Evolutionary conservation across 1,284 basidiomycete species (phyloP), one percentile per base, ranked within the genome.

Genomic region (Malassezia yamatoensis): DNA sequence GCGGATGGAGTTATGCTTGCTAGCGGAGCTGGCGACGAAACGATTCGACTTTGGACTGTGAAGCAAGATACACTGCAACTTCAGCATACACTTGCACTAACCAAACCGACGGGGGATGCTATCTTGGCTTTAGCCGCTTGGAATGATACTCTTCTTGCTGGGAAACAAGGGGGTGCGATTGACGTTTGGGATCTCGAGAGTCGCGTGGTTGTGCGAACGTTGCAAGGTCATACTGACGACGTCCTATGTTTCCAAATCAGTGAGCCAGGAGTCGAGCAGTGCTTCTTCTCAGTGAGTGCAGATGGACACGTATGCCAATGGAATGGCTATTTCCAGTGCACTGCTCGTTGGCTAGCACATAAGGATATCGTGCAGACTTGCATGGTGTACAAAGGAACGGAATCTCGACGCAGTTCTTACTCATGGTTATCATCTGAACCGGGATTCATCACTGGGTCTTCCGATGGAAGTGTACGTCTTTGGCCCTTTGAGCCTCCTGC

Each of bases 161-260:
- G 90, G 0, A 85, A 90, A 64, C 93, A 98, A 75, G 89, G 88
- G 62, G 93, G 93, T 1, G 84, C 86, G 62, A 87, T 96, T 64
- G 86, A 65, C 62, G 85, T 96, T 6, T 85, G 88, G 78, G 91
- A 96, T 73, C 78, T 94, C 10, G 90, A 91, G 71, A 93, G 89
- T 0, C 84, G 83, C 58, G 87, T 88, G 0, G 78, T 87, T 36
- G 84, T 96, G 12, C 80, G 93, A 40, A 87, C 84, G 0, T 85
- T 96, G 51, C 83, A 89, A 16, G 86, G 87, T 0, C 84, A 90
- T 67, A 85, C 87, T 76, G 86, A 72, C 20, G 66, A 63, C 46
- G 64, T 63, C 13, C 61, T 67, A 12, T 60, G 59, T 20, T 50
- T 67, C 4, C 53, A 60, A 48, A 47, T 59, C 1, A 54, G 54